Base-by-base conservation (phyloP, 2,329 filamentous ascomycete genomes). In the Tolypocladium pustulatum region DNA sequence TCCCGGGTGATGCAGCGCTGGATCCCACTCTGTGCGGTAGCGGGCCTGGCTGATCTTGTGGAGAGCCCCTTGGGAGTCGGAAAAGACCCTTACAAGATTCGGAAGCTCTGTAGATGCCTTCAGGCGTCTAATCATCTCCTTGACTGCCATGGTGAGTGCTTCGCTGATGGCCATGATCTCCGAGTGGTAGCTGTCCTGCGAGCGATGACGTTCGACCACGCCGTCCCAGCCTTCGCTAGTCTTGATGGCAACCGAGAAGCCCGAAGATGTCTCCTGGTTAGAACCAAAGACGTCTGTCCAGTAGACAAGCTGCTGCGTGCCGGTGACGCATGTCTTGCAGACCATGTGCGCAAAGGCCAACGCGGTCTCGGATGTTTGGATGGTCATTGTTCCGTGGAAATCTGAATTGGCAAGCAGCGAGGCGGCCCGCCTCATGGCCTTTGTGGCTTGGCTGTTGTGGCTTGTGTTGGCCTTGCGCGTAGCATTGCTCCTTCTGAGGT, bases 151-250 rank as follows among this genome's bases (percentile, higher is more conserved):
- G 1, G 61, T 56, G 5, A 66, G 56, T 2, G 60, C 63, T 34
- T 60, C 17, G 1, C 36, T 20, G 10, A 66, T 59, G n/a, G 59
- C 64, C 5, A 58, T 40, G 8, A 63, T 55, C 46, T 65, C 58
- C 8, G 51, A 10, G 22, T 22, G 36, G 12, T 57, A 15, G 20
- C 1, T 25, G 30, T 32, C 40, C 30, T 34, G 27, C 17, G 27
- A 38, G 27, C 9, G 32, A 36, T 38, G n/a, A 10, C 41, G 17
- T 8, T 32, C 30, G 30, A 34, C 9, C 22, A 1, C 22, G 3
- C 38, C 49, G 6, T 17, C 7, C 51, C 38, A 36, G 27, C 34
- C 20, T 22, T 0, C 8, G 15, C 4, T 2, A 27, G 20, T 34
- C 20, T 36, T 36, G 49, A 8, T 22, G 30, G 49, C 20, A 10